These are phyloP conservation scores for Cruciata laevipes DNA, from an alignment of 257 asterid species.

Conservation along the genomic window DNA sequence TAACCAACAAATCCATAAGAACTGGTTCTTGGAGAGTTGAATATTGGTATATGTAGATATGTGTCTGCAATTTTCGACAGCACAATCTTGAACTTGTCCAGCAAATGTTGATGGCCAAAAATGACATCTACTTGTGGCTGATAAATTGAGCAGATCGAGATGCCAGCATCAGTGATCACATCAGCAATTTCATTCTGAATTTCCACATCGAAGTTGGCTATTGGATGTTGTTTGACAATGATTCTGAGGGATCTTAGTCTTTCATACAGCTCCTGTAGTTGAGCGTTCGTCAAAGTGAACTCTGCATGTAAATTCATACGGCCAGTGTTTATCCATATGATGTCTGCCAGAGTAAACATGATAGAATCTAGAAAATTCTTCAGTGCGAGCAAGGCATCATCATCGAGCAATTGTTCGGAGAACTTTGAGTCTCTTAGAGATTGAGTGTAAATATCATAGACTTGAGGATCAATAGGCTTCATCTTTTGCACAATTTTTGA, in stretches of 20 bases:
- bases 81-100: background rate
- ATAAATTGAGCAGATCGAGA: background rate
- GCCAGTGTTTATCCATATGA: background rate
- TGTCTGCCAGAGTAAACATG: background rate
- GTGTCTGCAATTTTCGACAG: background rate
- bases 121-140: too few relatives aligned
- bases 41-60: background rate
- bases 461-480: conserved; percentile 1
- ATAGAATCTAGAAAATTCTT: conserved; percentile 1
- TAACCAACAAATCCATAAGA: background rate
- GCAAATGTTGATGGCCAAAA: background rate
- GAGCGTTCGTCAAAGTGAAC: background rate
- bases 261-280: background rate
- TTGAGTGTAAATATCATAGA: background rate
- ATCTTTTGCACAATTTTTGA: background rate
- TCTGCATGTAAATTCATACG: background rate
- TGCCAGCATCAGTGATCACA: background rate
- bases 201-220: background rate
- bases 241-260: background rate
- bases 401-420: background rate
- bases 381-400: background rate
- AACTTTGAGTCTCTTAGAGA: background rate
- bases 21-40: background rate
- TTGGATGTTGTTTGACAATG: background rate
- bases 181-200: background rate